A percentile compares a stretch with the other conserved stretches of the same genome.
Conservation (phyloP, 2,329 filamentous ascomycete genomes). For the Aschersonia sp. region DNA sequence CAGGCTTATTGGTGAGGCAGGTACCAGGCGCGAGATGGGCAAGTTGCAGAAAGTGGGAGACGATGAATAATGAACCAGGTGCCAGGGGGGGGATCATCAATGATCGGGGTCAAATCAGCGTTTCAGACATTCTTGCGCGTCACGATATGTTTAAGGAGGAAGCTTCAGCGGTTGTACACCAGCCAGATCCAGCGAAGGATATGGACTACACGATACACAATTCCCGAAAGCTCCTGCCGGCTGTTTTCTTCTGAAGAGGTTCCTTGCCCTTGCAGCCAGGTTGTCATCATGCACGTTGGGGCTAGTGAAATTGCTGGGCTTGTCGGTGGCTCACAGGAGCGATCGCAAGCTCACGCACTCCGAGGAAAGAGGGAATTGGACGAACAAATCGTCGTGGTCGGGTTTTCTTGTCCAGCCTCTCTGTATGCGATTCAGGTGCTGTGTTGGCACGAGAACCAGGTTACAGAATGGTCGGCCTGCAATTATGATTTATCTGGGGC, state of each 20-base stretch:
- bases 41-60: conserved; percentile 92
- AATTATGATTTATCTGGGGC: conserved; percentile 70
- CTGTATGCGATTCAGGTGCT: conserved; percentile 14
- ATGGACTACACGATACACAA: neutral
- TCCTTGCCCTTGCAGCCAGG: too few relatives aligned
- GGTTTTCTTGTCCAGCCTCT: conserved; percentile 4
- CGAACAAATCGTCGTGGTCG: neutral
- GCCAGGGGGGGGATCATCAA: neutral
- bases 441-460: conserved; percentile 17
- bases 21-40: conserved; percentile 84
- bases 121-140: too few relatives aligned
- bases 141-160: too few relatives aligned
- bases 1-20: conserved; percentile 71
- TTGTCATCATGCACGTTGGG: neutral
- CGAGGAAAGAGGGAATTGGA: neutral
- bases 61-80: conserved; percentile 32
- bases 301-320: neutral
- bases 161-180: neutral
- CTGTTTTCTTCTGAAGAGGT: neutral
- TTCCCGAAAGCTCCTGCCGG: neutral
- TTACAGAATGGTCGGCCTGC: conserved; percentile 47
- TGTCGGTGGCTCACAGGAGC: neutral
- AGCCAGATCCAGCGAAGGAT: neutral
- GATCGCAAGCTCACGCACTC: neutral
- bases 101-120: neutral